These are phyloP conservation scores for Penicillium riverlandense DNA, from an alignment of 495 filamentous ascomycete species.

Conservation along the genomic window DNA sequence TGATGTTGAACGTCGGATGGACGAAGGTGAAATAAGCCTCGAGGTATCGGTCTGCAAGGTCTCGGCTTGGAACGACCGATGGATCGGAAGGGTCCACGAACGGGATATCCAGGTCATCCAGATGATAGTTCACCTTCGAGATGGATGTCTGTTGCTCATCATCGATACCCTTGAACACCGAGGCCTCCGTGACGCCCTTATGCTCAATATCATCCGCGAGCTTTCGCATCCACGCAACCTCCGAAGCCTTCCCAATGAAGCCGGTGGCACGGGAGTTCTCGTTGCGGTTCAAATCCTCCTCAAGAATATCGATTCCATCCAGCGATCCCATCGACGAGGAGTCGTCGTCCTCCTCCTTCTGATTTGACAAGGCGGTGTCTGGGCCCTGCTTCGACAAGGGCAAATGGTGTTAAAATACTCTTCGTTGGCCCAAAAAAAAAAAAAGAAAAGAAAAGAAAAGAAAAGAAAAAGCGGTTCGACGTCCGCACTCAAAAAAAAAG, in stretches of 20 bases:
- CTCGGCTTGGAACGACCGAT: conserved; percentile 41
- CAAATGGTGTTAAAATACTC: not conserved
- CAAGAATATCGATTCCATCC: conserved; percentile 48
- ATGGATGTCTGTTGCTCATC: conserved; percentile 12
- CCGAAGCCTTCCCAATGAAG: conserved; percentile 58
- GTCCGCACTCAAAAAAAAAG: not conserved
- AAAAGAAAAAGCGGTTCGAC: not conserved
- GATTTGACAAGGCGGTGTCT: not conserved
- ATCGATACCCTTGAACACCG: not conserved
- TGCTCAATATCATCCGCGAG: conserved; percentile 21
- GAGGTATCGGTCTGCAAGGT: conserved; percentile 45
- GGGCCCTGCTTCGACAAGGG: not conserved
- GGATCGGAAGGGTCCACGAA: conserved; percentile 35
- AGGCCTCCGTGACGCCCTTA: not conserved
- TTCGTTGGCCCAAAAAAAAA: too few species aligned
- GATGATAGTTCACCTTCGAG: conserved; percentile 44
- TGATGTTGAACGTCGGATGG: conserved; percentile 49
- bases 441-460: not conserved
- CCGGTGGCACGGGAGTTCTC: conserved; percentile 44
- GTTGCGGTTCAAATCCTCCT: conserved; percentile 51
- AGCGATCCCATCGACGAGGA: conserved; percentile 47
- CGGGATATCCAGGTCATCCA: conserved; percentile 46
- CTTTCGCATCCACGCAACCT: conserved; percentile 52
- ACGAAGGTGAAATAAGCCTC: conserved; percentile 50
- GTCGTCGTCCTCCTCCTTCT: conserved; percentile 9